Evolutionary conservation across 2,329 filamentous ascomycete genomes (phyloP), one percentile per base, ranked within the genome.

Genomic region (Neopestalotiopsis sp.): DNA sequence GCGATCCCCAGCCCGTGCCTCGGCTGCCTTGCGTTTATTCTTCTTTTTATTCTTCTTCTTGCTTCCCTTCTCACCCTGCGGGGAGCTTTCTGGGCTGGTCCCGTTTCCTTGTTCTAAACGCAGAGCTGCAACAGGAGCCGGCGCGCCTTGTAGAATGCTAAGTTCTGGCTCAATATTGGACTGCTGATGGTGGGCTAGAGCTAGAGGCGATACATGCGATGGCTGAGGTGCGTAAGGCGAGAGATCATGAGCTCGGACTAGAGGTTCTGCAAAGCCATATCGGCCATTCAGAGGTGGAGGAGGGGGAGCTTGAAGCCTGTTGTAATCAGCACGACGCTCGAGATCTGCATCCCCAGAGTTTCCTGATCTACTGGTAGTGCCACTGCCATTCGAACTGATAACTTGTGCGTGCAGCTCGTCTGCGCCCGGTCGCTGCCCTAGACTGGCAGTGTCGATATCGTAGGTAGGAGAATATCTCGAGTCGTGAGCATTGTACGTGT

Each of bases 141-240:
- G 81, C 24, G 80, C 77, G 77, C 80, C 84, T 71, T 79, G 79
- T 30, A 81, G 78, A 58, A 77, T 73, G 69, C 71, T 74, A 14
- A 77, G 65, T 34, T 81, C 79, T 10, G 77, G 74, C 13, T 76
- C 74, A 20, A 71, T 72, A 53, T 79, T 71, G 62, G 76, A 77
- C 32, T 78, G 76, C 24, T 77, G 78, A 42, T 81, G 78, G 42
- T 81, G 80, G 66, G 83, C 79, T 76, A 82, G 80, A 73, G 87
- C 82, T 81, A 91, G 77, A 71, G 87, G 83, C 78, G 92, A 86
- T 71, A 89, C 89, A 76, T 93, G 91, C 63, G 90, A 90, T 66
- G 93, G 92, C 76, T 93, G 92, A 32, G 93, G 92, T 65, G 93
- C 93, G 76, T 91, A 82, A 57, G 91, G 92, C 45, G 90, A 91